phyloP scores from a whole-genome alignment of 2,329 filamentous ascomycete species.

The Aspergillus ruber region DNA sequence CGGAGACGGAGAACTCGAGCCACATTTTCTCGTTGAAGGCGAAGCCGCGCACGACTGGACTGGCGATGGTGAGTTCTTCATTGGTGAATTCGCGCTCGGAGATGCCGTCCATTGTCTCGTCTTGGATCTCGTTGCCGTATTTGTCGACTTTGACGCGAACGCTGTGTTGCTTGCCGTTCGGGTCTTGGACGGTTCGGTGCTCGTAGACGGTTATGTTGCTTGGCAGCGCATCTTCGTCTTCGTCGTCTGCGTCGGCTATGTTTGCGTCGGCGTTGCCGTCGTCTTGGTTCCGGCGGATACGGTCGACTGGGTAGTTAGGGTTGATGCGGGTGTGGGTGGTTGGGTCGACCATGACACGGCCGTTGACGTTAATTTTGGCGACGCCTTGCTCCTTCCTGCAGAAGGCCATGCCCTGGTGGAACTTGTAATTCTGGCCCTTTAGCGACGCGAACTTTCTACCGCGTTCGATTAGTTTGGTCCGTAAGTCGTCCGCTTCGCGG shows the following conservation, averaged over 20 bases:
- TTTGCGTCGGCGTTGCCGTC: conserved; percentile 49
- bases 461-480: conserved; percentile 63
- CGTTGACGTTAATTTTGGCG: conserved; percentile 76
- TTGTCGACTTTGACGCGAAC: conserved; percentile 52
- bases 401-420: conserved; percentile 77
- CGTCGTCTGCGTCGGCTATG: conserved; percentile 33
- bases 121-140: conserved; percentile 49
- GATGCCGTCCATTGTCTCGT: conserved; percentile 50
- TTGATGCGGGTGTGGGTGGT: conserved; percentile 76
- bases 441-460: conserved; percentile 78
- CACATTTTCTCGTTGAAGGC: conserved; percentile 83
- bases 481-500: conserved; percentile 60
- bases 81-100: conserved; percentile 59
- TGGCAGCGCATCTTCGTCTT: conserved; percentile 24
- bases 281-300: conserved; percentile 65
- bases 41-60: conserved; percentile 78
- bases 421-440: conserved; percentile 76
- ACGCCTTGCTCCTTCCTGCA: conserved; percentile 71
- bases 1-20: conserved; percentile 79
- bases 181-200: conserved; percentile 50
- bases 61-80: conserved; percentile 77
- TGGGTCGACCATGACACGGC: conserved; percentile 82
- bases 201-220: conserved; percentile 29
- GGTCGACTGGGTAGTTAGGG: conserved; percentile 74
- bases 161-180: conserved; percentile 46